phyloP scores from a whole-genome alignment of 768 basidiomycete genomes.

The Calocera cornea region DNA sequence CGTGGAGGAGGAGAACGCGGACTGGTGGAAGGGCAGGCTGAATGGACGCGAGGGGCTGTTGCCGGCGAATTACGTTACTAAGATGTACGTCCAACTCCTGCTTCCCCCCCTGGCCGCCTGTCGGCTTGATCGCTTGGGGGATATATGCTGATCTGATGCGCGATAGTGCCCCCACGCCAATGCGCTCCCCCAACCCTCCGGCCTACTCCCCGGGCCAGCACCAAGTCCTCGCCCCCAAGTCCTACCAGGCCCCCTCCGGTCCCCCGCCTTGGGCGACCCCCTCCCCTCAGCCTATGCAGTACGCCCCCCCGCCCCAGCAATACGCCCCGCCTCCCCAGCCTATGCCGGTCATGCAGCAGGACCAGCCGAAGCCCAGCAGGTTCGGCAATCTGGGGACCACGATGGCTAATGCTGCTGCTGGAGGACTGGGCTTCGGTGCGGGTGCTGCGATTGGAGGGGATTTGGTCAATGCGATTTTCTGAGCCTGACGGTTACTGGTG shows the following conservation, averaged over 20 bases:
- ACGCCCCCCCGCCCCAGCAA: constrained; percentile 4
- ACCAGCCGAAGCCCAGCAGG: not conserved
- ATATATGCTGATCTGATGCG: constrained; percentile 11
- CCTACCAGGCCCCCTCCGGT: not conserved
- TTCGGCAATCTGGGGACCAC: constrained; percentile 9
- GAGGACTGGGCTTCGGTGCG: constrained; percentile 13
- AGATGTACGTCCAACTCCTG: constrained; percentile 1
- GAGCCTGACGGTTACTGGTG: not conserved
- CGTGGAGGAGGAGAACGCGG: constrained; percentile 24
- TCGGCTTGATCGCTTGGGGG: not conserved
- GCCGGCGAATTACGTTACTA: not conserved
- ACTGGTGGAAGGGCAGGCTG: constrained; percentile 27
- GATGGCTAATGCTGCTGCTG: constrained; percentile 10
- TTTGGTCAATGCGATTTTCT: constrained; percentile 12
- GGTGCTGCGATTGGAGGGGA: constrained; percentile 9
- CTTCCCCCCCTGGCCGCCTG: too few relatives aligned
- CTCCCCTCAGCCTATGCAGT: constrained; percentile 3
- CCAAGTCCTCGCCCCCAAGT: constrained; percentile 6
- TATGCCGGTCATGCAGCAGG: not conserved
- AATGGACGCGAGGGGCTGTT: constrained; percentile 6
- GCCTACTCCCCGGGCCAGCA: not conserved
- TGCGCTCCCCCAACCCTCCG: not conserved
- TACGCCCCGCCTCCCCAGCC: not conserved
- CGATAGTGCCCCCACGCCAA: not conserved
- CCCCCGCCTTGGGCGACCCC: constrained; percentile 11